Percentiles rank a stretch among this genome's conserved stretches.
Conservation (phyloP, 805 yeast species). For the Ascoidea rubescens region DNA sequence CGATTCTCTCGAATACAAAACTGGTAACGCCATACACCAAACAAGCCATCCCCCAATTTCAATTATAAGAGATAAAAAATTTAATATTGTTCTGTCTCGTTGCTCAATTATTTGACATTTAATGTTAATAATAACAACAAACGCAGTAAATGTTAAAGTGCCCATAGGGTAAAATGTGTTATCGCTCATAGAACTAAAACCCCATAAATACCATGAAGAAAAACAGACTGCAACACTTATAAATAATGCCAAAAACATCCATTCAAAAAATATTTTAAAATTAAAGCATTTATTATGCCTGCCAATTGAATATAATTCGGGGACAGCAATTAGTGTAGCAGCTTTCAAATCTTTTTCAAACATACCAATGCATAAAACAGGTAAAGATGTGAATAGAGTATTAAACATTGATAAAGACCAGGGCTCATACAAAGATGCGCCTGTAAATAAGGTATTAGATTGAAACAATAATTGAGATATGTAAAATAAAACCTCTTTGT, state of each 20-base stretch:
- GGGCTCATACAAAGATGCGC: constrained; percentile 84
- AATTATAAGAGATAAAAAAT: constrained; percentile 47
- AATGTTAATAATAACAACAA: constrained; percentile 59
- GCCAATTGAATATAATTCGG: constrained; percentile 76
- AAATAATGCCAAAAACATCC: constrained; percentile 67
- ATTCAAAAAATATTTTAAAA: constrained; percentile 48
- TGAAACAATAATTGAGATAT: constrained; percentile 82
- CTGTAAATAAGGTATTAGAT: constrained; percentile 76
- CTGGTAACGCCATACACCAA: constrained; percentile 73
- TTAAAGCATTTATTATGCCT: constrained; percentile 64
- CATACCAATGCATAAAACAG: constrained; percentile 90
- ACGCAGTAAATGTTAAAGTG: constrained; percentile 54
- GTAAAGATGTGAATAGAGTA: constrained; percentile 85
- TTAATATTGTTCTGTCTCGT: constrained; percentile 57
- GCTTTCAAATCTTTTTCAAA: constrained; percentile 86
- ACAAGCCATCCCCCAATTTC: constrained; percentile 76
- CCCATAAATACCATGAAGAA: constrained; percentile 55
- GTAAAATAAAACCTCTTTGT: constrained; percentile 85
- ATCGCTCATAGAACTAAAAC: constrained; percentile 50
- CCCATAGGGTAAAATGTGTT: constrained; percentile 78
- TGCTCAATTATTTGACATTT: constrained; percentile 76
- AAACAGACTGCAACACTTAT: constrained; percentile 66
- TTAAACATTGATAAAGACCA: constrained; percentile 98
- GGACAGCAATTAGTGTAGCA: constrained; percentile 78
- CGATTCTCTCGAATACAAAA: constrained; percentile 40